phyloP scores from a whole-genome alignment of 352 stramenopile species.

The Plasmopara viticola region DNA sequence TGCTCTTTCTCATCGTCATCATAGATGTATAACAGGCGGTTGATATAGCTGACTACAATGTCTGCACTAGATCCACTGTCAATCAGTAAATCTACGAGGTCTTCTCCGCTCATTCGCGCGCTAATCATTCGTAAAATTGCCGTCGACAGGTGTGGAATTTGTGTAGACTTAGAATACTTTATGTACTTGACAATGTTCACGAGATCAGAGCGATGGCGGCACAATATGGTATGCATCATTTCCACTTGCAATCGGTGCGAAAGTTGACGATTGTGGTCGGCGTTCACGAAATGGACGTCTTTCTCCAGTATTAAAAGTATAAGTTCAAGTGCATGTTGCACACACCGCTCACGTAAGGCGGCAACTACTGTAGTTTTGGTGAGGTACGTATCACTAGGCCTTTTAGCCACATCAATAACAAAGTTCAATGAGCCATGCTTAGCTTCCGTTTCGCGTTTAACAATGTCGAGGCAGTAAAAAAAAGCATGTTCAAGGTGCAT shows the following conservation, averaged over 20 bases:
- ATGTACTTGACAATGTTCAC: conserved; percentile 81
- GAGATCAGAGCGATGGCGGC: conserved; percentile 61
- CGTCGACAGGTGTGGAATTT: conserved; percentile 64
- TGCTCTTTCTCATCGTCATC: conserved; percentile 39
- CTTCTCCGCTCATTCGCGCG: conserved; percentile 44
- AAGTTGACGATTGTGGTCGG: conserved; percentile 45
- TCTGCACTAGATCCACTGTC: conserved; percentile 60
- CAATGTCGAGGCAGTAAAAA: conserved; percentile 77
- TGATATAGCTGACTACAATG: conserved; percentile 74
- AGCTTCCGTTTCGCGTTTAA: conserved; percentile 63
- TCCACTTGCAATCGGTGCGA: conserved; percentile 65
- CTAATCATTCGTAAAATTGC: conserved; percentile 69
- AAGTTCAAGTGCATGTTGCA: conserved; percentile 74
- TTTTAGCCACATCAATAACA: conserved; percentile 46
- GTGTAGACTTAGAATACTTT: conserved; percentile 69
- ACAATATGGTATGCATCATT: conserved; percentile 71
- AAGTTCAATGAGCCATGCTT: conserved; percentile 65
- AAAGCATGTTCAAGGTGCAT: conserved; percentile 75
- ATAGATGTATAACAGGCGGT: conserved; percentile 66
- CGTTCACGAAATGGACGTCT: conserved; percentile 62
- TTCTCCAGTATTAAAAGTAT: conserved; percentile 67
- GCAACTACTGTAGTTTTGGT: conserved; percentile 46
- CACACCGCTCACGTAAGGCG: conserved; percentile 54
- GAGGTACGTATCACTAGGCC: conserved; percentile 37
- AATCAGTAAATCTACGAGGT: conserved; percentile 61